Evolutionary conservation across 2,329 filamentous ascomycete species (phyloP), one percentile per base, ranked within the genome.

Genomic region (Cytospora chrysosperma): DNA sequence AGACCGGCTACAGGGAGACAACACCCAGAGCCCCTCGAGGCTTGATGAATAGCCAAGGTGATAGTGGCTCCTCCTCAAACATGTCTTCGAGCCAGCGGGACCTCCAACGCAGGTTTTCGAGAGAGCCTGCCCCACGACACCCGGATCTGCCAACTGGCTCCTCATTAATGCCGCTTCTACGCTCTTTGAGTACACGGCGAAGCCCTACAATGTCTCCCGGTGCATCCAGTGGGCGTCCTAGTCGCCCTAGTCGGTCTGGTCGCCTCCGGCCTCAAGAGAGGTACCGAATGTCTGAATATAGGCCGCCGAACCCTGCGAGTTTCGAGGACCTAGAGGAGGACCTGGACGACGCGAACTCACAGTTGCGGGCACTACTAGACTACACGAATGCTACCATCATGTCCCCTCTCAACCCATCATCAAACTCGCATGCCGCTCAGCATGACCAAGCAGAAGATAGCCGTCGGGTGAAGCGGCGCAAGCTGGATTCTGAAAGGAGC

Each of bases 381-480:
- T 70, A 70, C 54, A 69, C 61, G 1, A 65, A 64, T 53, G 66
- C 61, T 50, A 47, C 66, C 34, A 65, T 61, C 52, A 58, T 63
- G 49, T 50, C 68, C 70, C 77, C 67, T 69, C 65, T 70, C 24
- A 67, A 70, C n/a, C 73, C 75, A 10, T 67, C 75, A 55, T 70
- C 67, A 43, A 67, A 75, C 63, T 75, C 77, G 3, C 74, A 76
- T 4, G 70, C 74, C 1, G 70, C 72, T 21, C 75, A 76, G 6
- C 73, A 75, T 59, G 78, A 82, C 21, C 71, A 77, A 28, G 70
- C 74, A 55, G 81, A 85, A 40, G 78, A 81, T 56, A 79, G 73
- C 68, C 82, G 86, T 61, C 80, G 84, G 63, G 77, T 77, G 56
- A 93, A 93, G 74, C 85, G 90, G 53, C 84, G 89, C 67, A 92